phyloP scores from a whole-genome alignment of 2,329 filamentous ascomycete species.

The Sporothrix sp. region DNA sequence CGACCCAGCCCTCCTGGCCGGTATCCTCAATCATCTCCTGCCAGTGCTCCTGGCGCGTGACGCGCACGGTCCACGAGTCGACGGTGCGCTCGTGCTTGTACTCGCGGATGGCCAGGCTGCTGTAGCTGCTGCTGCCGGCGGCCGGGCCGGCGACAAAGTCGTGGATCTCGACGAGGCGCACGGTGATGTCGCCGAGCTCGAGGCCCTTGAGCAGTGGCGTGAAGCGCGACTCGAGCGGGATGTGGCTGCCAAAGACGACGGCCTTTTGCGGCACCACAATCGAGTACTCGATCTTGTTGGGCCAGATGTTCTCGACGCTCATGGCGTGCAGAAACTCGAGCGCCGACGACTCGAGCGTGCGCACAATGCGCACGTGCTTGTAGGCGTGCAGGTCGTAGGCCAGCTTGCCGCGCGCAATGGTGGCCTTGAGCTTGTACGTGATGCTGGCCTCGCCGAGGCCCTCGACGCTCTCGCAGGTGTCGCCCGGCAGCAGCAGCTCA shows the following conservation, averaged over 20 bases:
- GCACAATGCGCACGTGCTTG: constrained; percentile 68
- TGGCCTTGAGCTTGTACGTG: constrained; percentile 84
- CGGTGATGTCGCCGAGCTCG: constrained; percentile 70
- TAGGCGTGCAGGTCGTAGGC: constrained; percentile 75
- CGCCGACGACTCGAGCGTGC: constrained; percentile 65
- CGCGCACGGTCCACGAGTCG: constrained; percentile 45
- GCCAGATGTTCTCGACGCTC: constrained; percentile 96
- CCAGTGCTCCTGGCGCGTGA: constrained; percentile 53
- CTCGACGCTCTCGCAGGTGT: constrained; percentile 78
- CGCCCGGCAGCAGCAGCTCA: constrained; percentile 60
- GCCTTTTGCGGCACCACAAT: constrained; percentile 91
- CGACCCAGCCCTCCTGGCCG: constrained; percentile 54
- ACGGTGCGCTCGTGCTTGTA: constrained; percentile 58
- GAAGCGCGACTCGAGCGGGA: constrained; percentile 76
- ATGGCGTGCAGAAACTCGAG: constrained; percentile 77
- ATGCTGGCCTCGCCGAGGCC: constrained; percentile 79
- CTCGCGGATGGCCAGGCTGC: constrained; percentile 39
- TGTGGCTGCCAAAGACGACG: constrained; percentile 80
- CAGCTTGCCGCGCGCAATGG: constrained; percentile 77
- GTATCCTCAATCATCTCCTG: constrained; percentile 59
- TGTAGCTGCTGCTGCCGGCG: constrained; percentile 38
- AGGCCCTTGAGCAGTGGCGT: constrained; percentile 84
- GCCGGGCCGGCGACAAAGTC: constrained; percentile 38
- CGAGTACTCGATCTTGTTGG: constrained; percentile 93
- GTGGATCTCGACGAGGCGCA: constrained; percentile 70